Percentiles rank a stretch among this genome's conserved stretches.
Conservation (phyloP, 1,139 yeast species). For the Blastobotrys arbuscula region DNA sequence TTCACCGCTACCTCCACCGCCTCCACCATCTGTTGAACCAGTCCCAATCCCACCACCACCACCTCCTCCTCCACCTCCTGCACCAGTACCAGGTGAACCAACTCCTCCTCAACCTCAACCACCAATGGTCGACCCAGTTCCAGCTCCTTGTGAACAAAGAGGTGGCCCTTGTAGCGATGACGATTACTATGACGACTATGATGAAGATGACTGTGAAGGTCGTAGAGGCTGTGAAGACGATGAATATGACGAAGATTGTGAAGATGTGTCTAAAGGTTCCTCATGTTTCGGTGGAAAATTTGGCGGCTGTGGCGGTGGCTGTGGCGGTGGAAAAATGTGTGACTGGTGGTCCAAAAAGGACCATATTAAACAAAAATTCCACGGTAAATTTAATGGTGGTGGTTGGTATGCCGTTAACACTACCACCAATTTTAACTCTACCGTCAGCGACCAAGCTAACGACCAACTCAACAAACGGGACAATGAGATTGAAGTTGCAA, state of each 20-base stretch:
- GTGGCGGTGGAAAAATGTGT: background rate
- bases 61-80: background rate
- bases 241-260: constrained; percentile 1
- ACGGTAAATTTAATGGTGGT: background rate
- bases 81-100: constrained; percentile 1
- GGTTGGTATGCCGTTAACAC: background rate
- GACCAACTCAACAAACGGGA: background rate
- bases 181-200: background rate
- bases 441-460: too few relatives aligned
- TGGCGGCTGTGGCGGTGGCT: background rate
- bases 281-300: background rate
- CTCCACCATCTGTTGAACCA: background rate
- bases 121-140: background rate
- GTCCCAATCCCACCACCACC: background rate
- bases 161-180: background rate
- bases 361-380: background rate
- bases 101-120: background rate
- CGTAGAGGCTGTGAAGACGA: background rate
- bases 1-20: constrained; percentile 1
- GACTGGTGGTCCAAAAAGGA: background rate
- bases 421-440: too few relatives aligned
- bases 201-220: background rate
- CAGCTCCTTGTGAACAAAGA: background rate
- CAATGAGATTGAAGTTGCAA: background rate
- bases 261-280: background rate